Evolutionary conservation across 345 rosid species (phyloP), one percentile per base, ranked within the genome.

Genomic region (Citrus maxima): DNA sequence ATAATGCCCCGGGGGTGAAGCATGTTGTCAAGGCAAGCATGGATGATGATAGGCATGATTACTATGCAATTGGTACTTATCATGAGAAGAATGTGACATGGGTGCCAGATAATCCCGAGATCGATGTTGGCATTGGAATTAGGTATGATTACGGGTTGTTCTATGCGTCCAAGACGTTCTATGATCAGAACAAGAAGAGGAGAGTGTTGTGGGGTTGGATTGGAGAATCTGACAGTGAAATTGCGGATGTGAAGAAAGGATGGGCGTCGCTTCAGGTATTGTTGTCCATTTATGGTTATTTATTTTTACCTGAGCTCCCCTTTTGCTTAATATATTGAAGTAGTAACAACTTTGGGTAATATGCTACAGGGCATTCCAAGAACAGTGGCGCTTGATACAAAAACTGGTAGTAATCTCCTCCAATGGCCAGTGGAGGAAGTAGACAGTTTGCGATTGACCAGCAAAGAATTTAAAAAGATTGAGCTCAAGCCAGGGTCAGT

Each of bases 341-440:
- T 5, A 59, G 7, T 59, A 24, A 59, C 62, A n/a, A 12, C 0
- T 58, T 73, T 18, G 58, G 5, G 66, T 73, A 24, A 22, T n/a
- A 59, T 59, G 76, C 58, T 72, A 9, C 86, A 95, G 98, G 81
- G 91, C 2, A 74, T 93, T 76, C 98, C 98, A 30, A 93, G 98
- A 80, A 93, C 94, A 19, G 79, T 95, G 73, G 24, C 76, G 18
- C 78, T 90, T 37, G 98, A 95, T 74, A 77, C 51, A 7, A 92
- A 89, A 82, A 93, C 93, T 0, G 87, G 91, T 5, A 85, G 80
- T 40, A 89, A 90, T 80, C 79, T 95, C 61, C 84, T 93, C 69
- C 95, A 90, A 25, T 95, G 98, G 98, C 98, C 98, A 14, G 95
- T 90, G 14, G 86, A 88, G 84, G 98, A 95, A 67, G 86, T 87